These are phyloP conservation scores for Spergularia azorica DNA, from an alignment of 179 eudicot species.

Conservation along the genomic window DNA sequence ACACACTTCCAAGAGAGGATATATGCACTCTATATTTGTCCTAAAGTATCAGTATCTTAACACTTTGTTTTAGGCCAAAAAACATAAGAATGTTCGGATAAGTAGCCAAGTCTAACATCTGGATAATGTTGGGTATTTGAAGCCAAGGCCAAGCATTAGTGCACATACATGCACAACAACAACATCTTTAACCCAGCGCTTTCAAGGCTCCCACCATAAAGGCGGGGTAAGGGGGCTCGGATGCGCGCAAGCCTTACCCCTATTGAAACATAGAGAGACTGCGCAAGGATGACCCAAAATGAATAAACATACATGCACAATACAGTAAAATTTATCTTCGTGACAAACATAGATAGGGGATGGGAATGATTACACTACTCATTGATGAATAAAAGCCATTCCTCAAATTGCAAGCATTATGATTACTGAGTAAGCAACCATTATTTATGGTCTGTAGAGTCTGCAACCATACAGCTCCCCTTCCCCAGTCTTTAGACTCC, in stretches of 20 bases:
- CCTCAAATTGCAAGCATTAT: conserved; percentile 16
- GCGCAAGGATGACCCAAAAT: too few species aligned
- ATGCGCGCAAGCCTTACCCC: too few species aligned
- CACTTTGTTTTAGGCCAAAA: too few species aligned
- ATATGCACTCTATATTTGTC: background rate
- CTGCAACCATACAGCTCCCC: conserved; percentile 21
- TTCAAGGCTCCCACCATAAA: too few species aligned
- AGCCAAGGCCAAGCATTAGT: conserved; percentile 5
- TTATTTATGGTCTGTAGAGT: conserved; percentile 10
- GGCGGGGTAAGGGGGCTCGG: too few species aligned
- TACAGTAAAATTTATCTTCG: background rate
- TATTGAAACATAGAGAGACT: too few species aligned
- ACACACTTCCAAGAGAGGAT: conserved; percentile 15
- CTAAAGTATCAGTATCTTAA: too few species aligned
- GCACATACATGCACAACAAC: conserved; percentile 12
- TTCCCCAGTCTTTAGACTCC: background rate
- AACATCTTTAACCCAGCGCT: too few species aligned
- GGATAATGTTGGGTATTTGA: background rate
- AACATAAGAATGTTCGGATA: too few species aligned
- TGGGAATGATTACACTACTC: background rate
- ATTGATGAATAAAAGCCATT: conserved; percentile 20
- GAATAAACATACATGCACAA: too few species aligned
- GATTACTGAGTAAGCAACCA: conserved; percentile 16
- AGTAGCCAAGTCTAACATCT: too few species aligned
- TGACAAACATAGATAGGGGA: background rate